A percentile compares a stretch with the other conserved stretches of the same genome.
phyloP scores from a whole-genome alignment of 2,329 filamentous ascomycete genomes.

The Neopestalotiopsis clavispora region DNA sequence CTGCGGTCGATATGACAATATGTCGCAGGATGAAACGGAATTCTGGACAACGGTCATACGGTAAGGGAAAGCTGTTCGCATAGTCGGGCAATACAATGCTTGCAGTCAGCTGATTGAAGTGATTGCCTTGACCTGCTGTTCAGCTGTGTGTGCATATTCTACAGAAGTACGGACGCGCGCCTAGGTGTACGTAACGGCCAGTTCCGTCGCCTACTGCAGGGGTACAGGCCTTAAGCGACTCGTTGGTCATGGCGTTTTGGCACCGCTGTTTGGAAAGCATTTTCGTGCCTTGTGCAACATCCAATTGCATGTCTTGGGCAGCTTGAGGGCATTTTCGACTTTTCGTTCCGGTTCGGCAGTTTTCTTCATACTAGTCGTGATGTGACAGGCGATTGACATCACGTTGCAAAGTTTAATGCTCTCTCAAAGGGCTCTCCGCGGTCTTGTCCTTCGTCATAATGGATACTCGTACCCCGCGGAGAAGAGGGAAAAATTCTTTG shows the following conservation, averaged over 20 bases:
- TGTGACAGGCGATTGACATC: neutral
- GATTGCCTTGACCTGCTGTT: neutral
- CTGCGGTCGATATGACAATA: neutral
- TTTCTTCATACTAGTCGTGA: neutral
- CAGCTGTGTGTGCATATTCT: neutral
- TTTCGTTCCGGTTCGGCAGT: neutral
- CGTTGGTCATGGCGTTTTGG: neutral
- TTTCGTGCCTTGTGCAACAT: neutral
- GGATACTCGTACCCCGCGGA: neutral
- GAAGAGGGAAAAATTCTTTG: too few relatives aligned
- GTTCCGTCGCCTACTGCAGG: neutral
- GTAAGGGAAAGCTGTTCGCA: neutral
- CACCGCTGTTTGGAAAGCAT: neutral
- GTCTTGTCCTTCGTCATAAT: neutral
- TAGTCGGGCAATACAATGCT: neutral
- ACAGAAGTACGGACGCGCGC: neutral
- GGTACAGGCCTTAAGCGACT: neutral
- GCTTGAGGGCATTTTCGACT: neutral
- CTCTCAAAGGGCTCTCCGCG: neutral
- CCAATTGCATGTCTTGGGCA: constrained; percentile 1
- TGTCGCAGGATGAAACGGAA: neutral
- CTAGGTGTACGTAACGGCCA: neutral
- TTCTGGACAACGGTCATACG: neutral
- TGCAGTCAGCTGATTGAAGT: neutral
- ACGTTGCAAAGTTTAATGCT: neutral